Evolutionary conservation across 208 protist genomes (phyloP).

Genomic region (Leishmania turanica): DNA sequence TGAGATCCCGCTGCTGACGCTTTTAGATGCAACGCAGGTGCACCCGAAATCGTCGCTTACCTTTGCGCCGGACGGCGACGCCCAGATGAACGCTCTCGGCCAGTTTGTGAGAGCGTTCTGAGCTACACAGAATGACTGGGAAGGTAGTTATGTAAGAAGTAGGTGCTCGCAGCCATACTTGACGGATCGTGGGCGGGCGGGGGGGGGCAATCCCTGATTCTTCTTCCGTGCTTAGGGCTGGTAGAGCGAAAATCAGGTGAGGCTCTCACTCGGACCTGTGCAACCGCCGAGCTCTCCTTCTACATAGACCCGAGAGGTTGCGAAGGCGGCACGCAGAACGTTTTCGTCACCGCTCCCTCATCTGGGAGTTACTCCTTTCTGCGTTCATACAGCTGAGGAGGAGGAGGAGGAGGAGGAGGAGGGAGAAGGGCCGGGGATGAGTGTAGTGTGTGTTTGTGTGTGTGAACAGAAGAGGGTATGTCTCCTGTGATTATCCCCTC

Average conservation of each 20-base stretch:
- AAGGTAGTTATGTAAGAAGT: background rate
- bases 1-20: slow-evolving; percentile 46
- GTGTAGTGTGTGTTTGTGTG: too few relatives aligned
- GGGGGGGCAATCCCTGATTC: background rate
- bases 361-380: background rate
- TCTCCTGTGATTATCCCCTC: background rate
- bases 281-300: background rate
- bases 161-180: background rate
- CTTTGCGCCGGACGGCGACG: background rate
- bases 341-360: background rate
- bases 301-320: background rate
- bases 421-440: background rate
- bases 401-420: background rate
- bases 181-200: too few relatives aligned
- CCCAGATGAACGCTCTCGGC: background rate
- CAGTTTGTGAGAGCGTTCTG: background rate
- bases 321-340: background rate
- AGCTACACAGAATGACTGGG: background rate
- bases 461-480: background rate
- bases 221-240: background rate
- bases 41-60: slow-evolving; percentile 5
- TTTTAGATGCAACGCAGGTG: slow-evolving; percentile 18
- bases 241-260: slow-evolving; percentile 1
- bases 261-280: background rate
- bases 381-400: background rate